phyloP scores from a whole-genome alignment of 208 protist species.

The Wallacemonas sp. region DNA sequence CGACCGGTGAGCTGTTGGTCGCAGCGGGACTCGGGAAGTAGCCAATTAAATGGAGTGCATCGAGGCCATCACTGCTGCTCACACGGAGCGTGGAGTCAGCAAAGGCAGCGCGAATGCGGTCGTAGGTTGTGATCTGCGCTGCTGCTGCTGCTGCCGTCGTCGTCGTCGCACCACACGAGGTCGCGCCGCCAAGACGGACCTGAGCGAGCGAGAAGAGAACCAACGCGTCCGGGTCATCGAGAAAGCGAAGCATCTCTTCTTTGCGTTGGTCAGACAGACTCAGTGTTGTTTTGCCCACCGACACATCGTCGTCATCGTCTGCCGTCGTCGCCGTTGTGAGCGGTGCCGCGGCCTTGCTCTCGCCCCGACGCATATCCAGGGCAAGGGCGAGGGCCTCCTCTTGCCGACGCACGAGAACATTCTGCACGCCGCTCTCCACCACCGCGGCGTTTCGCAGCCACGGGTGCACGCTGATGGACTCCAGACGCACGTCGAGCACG shows the following conservation, averaged over 20 bases:
- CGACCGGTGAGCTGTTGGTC: conserved; percentile 9
- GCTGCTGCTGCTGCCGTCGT: too few species aligned
- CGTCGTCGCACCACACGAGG: too few species aligned
- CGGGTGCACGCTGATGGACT: conserved; percentile 40
- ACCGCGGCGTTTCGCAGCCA: conserved; percentile 29
- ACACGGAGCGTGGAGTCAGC: conserved; percentile 28
- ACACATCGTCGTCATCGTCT: not conserved
- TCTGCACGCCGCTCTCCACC: conserved; percentile 30
- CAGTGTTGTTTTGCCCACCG: not conserved
- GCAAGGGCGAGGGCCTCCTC: conserved; percentile 47
- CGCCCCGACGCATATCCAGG: conserved; percentile 21
- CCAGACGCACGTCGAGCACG: conserved; percentile 53
- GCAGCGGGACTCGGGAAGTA: not conserved
- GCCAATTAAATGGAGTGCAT: conserved; percentile 10
- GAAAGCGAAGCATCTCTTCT: conserved; percentile 40
- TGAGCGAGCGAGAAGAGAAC: conserved; percentile 52
- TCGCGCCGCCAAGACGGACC: conserved; percentile 46
- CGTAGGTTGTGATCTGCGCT: conserved; percentile 4
- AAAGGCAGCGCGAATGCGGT: conserved; percentile 5
- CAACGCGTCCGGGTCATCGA: conserved; percentile 38
- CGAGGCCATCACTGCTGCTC: conserved; percentile 11
- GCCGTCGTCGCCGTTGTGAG: not conserved
- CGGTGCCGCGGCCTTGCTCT: not conserved
- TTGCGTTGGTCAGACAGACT: conserved; percentile 11
- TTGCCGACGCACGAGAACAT: conserved; percentile 55